These are phyloP conservation scores for Claviceps purpurea DNA, from an alignment of 2,329 filamentous ascomycete species.

Conservation along the genomic window DNA sequence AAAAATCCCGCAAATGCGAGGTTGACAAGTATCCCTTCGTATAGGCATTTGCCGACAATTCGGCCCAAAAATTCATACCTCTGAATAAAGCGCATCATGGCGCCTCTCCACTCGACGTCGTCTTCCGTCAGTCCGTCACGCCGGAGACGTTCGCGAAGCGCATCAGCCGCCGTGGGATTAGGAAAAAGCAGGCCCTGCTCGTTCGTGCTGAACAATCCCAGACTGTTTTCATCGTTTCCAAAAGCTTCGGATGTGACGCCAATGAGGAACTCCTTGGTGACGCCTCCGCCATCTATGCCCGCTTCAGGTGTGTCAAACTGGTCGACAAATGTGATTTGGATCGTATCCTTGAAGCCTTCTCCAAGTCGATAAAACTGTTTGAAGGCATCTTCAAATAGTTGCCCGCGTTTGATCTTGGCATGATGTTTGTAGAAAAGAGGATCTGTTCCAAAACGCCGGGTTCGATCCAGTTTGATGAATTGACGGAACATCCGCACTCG, in stretches of 20 bases:
- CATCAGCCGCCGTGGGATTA: slow-evolving; percentile 66
- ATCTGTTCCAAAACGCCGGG: slow-evolving; percentile 12
- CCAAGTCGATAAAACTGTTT: slow-evolving; percentile 69
- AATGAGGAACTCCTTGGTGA: slow-evolving; percentile 93
- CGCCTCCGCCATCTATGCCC: slow-evolving; percentile 91
- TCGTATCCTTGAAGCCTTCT: slow-evolving; percentile 80
- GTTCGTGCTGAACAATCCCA: slow-evolving; percentile 66
- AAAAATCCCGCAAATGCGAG: slow-evolving; percentile 92
- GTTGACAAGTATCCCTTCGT: slow-evolving; percentile 91
- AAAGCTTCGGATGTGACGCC: slow-evolving; percentile 82
- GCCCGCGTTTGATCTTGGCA: slow-evolving; percentile 65
- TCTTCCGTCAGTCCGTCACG: slow-evolving; percentile 36
- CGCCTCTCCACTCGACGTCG: slow-evolving; percentile 41
- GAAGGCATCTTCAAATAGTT: slow-evolving; percentile 77
- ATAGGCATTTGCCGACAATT: slow-evolving; percentile 90
- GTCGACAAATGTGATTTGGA: slow-evolving; percentile 93
- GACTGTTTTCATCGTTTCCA: slow-evolving; percentile 29
- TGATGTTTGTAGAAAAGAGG: slow-evolving; percentile 40
- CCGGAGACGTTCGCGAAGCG: slow-evolving; percentile 45
- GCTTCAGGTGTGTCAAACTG: slow-evolving; percentile 77
- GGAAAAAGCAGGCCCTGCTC: slow-evolving; percentile 79
- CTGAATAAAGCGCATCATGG: slow-evolving; percentile 48
- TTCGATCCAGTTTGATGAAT: slow-evolving; percentile 65
- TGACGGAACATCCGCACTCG: slow-evolving; percentile 86
- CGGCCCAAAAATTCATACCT: slow-evolving; percentile 87